phyloP scores from a whole-genome alignment of 768 basidiomycete species.

The Serendipita sp. region DNA sequence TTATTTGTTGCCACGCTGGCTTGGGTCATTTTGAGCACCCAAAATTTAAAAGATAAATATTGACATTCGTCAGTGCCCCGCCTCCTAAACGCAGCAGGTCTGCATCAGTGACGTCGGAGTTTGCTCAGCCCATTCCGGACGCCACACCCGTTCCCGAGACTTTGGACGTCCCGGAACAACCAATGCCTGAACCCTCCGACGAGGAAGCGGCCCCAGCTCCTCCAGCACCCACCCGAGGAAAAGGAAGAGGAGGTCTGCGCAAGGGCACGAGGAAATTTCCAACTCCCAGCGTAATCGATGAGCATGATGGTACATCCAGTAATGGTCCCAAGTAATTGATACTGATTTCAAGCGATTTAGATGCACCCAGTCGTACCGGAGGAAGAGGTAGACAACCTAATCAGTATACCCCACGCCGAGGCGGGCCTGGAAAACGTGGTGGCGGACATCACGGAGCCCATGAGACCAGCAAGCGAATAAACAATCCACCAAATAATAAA shows the following conservation, averaged over 20 bases:
- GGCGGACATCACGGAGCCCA: conserved; percentile 17
- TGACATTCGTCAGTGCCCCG: conserved; percentile 20
- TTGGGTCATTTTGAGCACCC: neutral
- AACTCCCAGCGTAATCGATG: neutral
- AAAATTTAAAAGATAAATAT: neutral
- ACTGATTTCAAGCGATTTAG: neutral
- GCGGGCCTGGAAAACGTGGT: conserved; percentile 26
- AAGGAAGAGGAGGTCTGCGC: neutral
- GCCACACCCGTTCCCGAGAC: conserved; percentile 13
- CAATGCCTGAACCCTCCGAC: neutral
- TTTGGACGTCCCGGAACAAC: neutral
- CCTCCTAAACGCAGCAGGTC: conserved; percentile 64
- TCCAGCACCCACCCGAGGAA: conserved; percentile 12
- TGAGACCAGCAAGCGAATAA: neutral
- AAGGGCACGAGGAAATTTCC: neutral
- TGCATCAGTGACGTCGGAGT: conserved; percentile 54
- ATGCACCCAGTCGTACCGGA: neutral
- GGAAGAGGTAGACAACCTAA: neutral
- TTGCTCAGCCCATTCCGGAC: conserved; percentile 24
- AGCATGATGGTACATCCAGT: neutral
- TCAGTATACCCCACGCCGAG: conserved; percentile 10
- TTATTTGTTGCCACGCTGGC: neutral
- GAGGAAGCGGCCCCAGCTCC: conserved; percentile 12
- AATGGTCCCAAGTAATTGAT: neutral
- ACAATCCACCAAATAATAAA: neutral